These are phyloP conservation scores for Pythium oligandrum DNA, from an alignment of 352 stramenopile species.

Conservation along the genomic window DNA sequence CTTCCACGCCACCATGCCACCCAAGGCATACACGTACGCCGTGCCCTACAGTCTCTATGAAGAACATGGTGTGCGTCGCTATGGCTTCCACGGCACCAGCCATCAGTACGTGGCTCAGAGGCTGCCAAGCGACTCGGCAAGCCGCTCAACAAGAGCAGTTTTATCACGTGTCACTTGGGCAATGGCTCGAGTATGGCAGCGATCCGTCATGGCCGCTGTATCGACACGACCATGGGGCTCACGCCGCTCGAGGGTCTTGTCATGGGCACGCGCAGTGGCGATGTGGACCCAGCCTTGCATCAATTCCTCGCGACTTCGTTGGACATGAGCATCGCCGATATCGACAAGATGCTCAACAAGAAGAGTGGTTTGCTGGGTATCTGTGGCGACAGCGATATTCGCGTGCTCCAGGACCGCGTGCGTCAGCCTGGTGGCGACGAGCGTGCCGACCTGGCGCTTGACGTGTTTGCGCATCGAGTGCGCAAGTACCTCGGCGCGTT, in stretches of 20 bases:
- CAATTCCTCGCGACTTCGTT: conserved; percentile 66
- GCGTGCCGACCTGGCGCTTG: conserved; percentile 61
- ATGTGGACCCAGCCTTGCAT: conserved; percentile 83
- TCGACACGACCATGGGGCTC: conserved; percentile 90
- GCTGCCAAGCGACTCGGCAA: conserved; percentile 57
- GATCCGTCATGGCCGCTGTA: conserved; percentile 63
- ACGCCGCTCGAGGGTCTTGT: conserved; percentile 85
- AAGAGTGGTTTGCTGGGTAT: conserved; percentile 81
- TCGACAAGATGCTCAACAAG: conserved; percentile 89
- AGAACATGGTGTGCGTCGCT: conserved; percentile 79
- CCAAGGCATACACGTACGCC: conserved; percentile 78
- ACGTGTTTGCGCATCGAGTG: conserved; percentile 84
- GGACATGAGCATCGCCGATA: conserved; percentile 63
- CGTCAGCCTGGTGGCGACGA: conserved; percentile 33
- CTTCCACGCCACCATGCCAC: conserved; percentile 84
- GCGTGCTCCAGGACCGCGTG: conserved; percentile 65
- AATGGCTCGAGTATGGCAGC: conserved; percentile 84
- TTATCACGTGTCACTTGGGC: conserved; percentile 87
- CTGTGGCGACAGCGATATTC: conserved; percentile 81
- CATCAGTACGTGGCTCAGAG: conserved; percentile 82
- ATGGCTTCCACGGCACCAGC: conserved; percentile 89
- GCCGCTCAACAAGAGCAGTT: conserved; percentile 47
- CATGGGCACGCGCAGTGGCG: conserved; percentile 87
- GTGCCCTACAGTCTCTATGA: conserved; percentile 78
- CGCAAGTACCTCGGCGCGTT: conserved; percentile 87